phyloP scores from a whole-genome alignment of 805 yeast species.

The Wickerhamomyces silvicola region DNA sequence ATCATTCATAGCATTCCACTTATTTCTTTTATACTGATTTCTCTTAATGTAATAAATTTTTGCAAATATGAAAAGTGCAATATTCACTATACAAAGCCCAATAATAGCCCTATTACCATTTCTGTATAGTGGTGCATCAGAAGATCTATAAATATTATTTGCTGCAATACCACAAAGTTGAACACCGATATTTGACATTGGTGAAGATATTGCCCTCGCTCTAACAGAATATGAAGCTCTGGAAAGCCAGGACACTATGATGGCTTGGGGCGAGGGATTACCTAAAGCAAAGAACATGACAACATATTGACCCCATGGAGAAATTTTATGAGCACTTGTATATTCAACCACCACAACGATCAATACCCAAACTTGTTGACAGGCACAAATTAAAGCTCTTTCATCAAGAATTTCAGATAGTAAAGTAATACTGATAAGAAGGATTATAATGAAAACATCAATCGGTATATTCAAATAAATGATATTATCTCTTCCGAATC shows the following conservation, averaged over 20 bases:
- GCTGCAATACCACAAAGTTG: conserved; percentile 52
- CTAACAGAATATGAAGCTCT: conserved; percentile 53
- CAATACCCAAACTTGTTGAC: conserved; percentile 26
- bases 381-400: conserved; percentile 20
- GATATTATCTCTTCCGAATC: conserved; percentile 43
- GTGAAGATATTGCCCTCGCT: conserved; percentile 54
- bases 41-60: no score
- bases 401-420: conserved; percentile 28
- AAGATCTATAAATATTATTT: conserved; percentile 46
- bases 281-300: no score
- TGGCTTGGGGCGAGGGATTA: no score
- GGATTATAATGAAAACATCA: conserved; percentile 30
- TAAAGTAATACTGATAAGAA: conserved; percentile 30
- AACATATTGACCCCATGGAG: no score
- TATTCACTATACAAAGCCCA: no score
- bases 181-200: conserved; percentile 56
- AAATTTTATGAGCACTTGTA: no score
- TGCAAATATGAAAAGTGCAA: no score
- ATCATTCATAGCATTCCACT: conserved; percentile 45
- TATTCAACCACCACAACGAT: conserved; percentile 36
- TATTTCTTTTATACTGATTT: conserved; percentile 34
- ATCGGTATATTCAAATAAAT: conserved; percentile 47
- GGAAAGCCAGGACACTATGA: no score
- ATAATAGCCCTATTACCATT: no score
- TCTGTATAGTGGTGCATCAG: conserved; percentile 52